phyloP scores from a whole-genome alignment of 495 filamentous ascomycete species.

The Penicillium egyptiacum region DNA sequence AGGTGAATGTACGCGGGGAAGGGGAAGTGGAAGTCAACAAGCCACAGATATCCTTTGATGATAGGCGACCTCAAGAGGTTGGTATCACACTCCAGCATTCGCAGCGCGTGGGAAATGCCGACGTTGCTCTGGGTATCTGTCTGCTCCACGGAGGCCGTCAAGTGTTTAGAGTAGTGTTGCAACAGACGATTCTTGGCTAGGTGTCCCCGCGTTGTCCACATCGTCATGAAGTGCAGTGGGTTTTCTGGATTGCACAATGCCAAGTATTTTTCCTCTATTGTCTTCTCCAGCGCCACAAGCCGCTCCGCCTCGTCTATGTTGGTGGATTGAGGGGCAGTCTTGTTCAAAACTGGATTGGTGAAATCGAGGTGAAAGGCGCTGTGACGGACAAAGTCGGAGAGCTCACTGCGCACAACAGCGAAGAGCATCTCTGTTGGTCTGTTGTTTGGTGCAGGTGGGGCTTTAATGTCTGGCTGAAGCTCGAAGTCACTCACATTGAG shows the following conservation, averaged over 20 bases:
- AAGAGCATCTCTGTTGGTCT: conserved; percentile 27
- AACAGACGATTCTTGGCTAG: background rate
- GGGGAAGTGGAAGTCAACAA: background rate
- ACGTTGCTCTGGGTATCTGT: background rate
- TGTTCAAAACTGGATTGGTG: background rate
- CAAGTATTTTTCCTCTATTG: background rate
- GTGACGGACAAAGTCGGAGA: background rate
- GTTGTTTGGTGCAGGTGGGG: conserved; percentile 16
- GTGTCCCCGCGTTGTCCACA: background rate
- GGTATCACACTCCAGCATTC: background rate
- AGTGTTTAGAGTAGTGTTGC: background rate
- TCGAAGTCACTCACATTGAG: conserved; percentile 43
- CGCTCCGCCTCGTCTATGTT: background rate
- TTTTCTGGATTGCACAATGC: background rate
- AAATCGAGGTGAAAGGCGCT: background rate
- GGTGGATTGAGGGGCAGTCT: background rate
- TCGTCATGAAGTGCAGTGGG: background rate
- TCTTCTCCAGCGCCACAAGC: background rate
- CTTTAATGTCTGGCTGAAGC: conserved; percentile 28
- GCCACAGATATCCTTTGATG: background rate
- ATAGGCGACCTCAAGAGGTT: background rate
- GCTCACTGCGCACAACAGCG: background rate
- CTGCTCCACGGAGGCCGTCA: background rate
- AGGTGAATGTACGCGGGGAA: background rate
- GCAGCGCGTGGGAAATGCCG: background rate